Base-by-base conservation (phyloP, 169 alveolate genomes). In the Eimeria praecox region DNA sequence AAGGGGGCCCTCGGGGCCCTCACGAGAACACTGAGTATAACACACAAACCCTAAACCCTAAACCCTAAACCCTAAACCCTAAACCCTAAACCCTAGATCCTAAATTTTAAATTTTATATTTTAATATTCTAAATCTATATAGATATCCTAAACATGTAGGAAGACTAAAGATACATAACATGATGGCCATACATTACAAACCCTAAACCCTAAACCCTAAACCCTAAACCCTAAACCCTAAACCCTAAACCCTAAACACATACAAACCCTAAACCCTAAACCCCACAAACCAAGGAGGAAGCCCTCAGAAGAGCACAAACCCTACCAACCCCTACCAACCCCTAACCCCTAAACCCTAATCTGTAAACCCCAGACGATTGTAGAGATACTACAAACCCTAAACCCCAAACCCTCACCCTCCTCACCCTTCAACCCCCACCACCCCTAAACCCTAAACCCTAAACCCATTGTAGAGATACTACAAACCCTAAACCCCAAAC, bases 221-320 rank as follows among this genome's bases (percentile, higher is more conserved):
- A 77, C 87, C 87, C 87, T 40, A 77, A 77, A 77, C 56, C 87
- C 62, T 77, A 42, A 77, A 77, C 62, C 87, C 87, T 42, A 77
- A 77, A 77, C 62, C 52, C 87, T 77, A 56, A 56, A 35, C 66
- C 66, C 66, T 56, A 56, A 56, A 56, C 66, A 18, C 66, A n/a
- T n/a, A n/a, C 20, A 69, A 35, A 30, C 80, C 44, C 44, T 69
- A 35, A 69, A 35, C 6, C 40, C 75, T 64, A 18, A 64, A 18
- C 80, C 44, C 46, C n/a, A 3, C 16, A 30, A 4, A 10, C 6
- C 44, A n/a, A n/a, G n/a, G n/a, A n/a, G n/a, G 75, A 18, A 27
- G 42, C 5, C 80, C 38, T 27, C 80, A 35, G 4, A 64, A 64
- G 20, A 56, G 5, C 66, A 56, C 66, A 56, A 56, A 56, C 66